Evolutionary conservation across 108 stramenopile genomes (phyloP).

Genomic region (Conticribra weissflogii): DNA sequence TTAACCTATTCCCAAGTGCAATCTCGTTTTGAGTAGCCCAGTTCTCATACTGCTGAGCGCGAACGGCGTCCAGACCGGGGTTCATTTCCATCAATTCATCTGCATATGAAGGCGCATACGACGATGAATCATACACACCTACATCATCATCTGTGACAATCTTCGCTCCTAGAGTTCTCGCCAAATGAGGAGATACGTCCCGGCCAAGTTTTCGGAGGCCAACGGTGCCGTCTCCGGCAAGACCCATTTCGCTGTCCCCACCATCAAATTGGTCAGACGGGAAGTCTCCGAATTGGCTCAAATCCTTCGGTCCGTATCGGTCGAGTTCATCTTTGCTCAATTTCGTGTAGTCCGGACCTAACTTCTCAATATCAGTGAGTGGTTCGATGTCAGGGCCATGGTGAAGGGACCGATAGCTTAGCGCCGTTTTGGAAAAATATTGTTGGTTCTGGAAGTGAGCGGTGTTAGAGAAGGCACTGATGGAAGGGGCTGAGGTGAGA

Average conservation of each 20-base stretch:
- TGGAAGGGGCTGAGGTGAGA: neutral
- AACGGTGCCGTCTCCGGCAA: constrained; percentile 75
- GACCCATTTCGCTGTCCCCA: constrained; percentile 79
- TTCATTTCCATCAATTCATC: constrained; percentile 58
- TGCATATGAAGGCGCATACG: constrained; percentile 77
- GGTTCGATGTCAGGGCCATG: constrained; percentile 48
- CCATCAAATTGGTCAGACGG: constrained; percentile 73
- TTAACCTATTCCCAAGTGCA: constrained; percentile 25
- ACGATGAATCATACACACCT: constrained; percentile 7
- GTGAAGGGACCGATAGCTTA: constrained; percentile 39
- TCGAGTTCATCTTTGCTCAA: constrained; percentile 55
- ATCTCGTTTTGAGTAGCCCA: constrained; percentile 87
- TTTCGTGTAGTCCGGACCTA: constrained; percentile 49
- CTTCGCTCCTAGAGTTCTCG: constrained; percentile 29
- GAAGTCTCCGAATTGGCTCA: constrained; percentile 65
- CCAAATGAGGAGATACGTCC: constrained; percentile 43
- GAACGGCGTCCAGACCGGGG: constrained; percentile 56
- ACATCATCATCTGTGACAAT: constrained; percentile 14
- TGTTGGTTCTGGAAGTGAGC: neutral
- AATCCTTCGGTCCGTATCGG: constrained; percentile 60
- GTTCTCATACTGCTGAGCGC: constrained; percentile 84
- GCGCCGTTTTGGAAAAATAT: neutral
- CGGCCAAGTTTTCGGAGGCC: constrained; percentile 53
- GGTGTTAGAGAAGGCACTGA: neutral
- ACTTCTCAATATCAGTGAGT: constrained; percentile 27